These are phyloP conservation scores for Blepharisma undulans DNA, from an alignment of 169 alveolate genomes.

Conservation along the genomic window DNA sequence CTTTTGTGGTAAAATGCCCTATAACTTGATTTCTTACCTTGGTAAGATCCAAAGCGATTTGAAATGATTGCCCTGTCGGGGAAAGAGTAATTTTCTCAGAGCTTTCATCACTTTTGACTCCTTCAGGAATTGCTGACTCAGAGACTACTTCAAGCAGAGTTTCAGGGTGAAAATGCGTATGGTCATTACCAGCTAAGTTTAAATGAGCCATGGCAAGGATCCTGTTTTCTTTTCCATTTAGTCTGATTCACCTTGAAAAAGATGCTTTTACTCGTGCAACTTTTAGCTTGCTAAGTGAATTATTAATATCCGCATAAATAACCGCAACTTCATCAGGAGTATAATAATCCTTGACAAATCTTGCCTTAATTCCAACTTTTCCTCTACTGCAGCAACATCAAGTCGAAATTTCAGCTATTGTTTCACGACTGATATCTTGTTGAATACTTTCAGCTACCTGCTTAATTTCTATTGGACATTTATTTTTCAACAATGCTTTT, in stretches of 20 bases:
- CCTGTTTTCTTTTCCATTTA: too few relatives aligned
- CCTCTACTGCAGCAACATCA: slow-evolving; percentile 33
- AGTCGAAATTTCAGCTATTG: neutral
- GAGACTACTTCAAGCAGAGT: too few relatives aligned
- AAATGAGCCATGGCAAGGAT: too few relatives aligned
- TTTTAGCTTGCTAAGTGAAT: too few relatives aligned
- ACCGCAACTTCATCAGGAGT: neutral
- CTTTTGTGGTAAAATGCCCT: neutral
- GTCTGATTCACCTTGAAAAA: too few relatives aligned
- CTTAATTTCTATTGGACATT: neutral
- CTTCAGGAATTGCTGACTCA: too few relatives aligned
- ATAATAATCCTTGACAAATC: neutral
- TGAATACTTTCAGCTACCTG: neutral
- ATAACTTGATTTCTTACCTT: neutral
- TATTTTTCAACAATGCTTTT: neutral
- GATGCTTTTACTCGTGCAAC: too few relatives aligned
- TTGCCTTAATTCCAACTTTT: neutral
- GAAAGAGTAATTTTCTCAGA: neutral
- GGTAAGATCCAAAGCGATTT: neutral
- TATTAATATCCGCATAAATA: neutral
- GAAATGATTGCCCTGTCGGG: neutral
- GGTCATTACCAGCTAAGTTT: too few relatives aligned
- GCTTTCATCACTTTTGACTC: too few relatives aligned
- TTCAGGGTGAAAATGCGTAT: too few relatives aligned
- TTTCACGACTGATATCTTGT: neutral